phyloP scores from a whole-genome alignment of 805 yeast genomes.

The Metschnikowia lochheadii region DNA sequence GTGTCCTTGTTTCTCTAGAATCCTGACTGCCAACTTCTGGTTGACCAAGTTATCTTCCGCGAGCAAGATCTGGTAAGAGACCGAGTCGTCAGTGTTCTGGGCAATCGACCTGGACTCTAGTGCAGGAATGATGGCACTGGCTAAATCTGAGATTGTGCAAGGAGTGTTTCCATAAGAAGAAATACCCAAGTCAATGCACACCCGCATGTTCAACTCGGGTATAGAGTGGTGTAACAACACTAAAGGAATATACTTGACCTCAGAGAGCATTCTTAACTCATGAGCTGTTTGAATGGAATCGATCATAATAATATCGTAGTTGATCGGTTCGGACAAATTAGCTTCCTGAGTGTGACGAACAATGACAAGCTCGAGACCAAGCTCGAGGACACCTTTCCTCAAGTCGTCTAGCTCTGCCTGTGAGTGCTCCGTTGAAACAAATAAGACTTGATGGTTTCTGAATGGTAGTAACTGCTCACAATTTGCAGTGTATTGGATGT shows the following conservation, averaged over 20 bases:
- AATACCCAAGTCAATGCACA: constrained; percentile 81
- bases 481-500: constrained; percentile 55
- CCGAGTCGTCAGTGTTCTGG: constrained; percentile 72
- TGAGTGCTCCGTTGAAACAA: constrained; percentile 63
- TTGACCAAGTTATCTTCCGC: constrained; percentile 88
- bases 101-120: constrained; percentile 79
- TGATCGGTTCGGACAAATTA: constrained; percentile 50
- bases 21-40: constrained; percentile 82
- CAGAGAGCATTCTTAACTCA: constrained; percentile 62
- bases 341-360: constrained; percentile 57
- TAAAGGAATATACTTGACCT: constrained; percentile 80
- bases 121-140: constrained; percentile 80
- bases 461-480: constrained; percentile 71
- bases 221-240: constrained; percentile 73
- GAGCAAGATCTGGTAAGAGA: constrained; percentile 65
- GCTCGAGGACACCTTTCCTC: constrained; percentile 44
- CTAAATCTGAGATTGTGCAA: constrained; percentile 75
- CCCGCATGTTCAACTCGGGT: constrained; percentile 73
- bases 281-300: constrained; percentile 76
- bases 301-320: constrained; percentile 77
- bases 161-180: constrained; percentile 88
- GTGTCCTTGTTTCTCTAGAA: constrained; percentile 82
- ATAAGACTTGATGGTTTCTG: constrained; percentile 62
- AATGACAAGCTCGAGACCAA: constrained; percentile 60
- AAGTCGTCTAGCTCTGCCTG: constrained; percentile 49